Percentiles rank a stretch among this genome's conserved stretches.
Conservation (phyloP, 345 rosid genomes). For the Rhodamnia argentea region DNA sequence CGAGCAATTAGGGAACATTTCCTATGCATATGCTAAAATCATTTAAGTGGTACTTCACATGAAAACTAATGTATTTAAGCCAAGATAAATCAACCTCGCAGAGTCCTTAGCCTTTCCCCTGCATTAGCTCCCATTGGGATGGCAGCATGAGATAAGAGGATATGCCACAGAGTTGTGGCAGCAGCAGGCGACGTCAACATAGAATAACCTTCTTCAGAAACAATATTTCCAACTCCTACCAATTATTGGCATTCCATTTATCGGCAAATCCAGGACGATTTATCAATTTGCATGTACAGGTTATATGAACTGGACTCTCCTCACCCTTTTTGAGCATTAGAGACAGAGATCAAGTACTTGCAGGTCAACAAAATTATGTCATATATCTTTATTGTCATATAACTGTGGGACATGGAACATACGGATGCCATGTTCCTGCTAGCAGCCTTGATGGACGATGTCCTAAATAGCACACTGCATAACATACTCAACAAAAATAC, state of each 20-base stretch:
- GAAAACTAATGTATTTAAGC: not conserved
- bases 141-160: conserved; percentile 64
- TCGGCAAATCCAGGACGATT: conserved; percentile 20
- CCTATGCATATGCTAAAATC: not conserved
- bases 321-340: not conserved
- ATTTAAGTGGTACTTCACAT: not conserved
- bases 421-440: not conserved
- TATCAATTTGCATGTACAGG: not conserved
- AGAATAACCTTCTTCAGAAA: conserved; percentile 70
- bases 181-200: conserved; percentile 63
- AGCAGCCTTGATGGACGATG: not conserved
- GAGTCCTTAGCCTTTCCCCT: conserved; percentile 82
- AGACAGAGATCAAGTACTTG: not conserved
- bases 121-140: conserved; percentile 84
- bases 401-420: not conserved
- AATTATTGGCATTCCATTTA: conserved; percentile 68
- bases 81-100: conserved; percentile 29
- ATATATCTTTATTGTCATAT: not conserved
- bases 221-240: conserved; percentile 60
- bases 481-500: not conserved
- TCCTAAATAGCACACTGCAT: not conserved
- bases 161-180: conserved; percentile 65
- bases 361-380: not conserved
- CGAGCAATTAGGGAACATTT: not conserved
- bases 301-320: not conserved